Percentiles rank a stretch among this genome's conserved stretches.
phyloP scores from a whole-genome alignment of 495 filamentous ascomycete genomes.

The Aspergillus coremiiformis region DNA sequence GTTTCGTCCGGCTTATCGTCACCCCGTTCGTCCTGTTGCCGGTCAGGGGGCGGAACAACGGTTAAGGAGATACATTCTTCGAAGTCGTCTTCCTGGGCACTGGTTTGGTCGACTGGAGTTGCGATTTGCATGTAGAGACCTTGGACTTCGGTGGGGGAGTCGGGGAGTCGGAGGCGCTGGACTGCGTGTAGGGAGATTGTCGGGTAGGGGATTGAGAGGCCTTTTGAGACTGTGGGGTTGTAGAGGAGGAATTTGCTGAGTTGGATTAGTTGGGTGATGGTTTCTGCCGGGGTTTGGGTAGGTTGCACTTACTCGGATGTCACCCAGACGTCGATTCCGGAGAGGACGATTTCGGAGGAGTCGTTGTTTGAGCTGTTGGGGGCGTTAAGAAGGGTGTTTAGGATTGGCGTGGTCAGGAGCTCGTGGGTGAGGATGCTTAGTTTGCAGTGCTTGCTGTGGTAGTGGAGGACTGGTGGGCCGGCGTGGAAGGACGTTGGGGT shows the following conservation, averaged over 20 bases:
- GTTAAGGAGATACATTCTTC: slow-evolving; percentile 67
- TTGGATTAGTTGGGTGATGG: not conserved
- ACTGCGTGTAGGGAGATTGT: slow-evolving; percentile 83
- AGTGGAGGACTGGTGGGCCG: slow-evolving; percentile 73
- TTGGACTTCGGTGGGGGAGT: slow-evolving; percentile 37
- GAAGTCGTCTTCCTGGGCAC: slow-evolving; percentile 52
- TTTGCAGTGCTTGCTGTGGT: slow-evolving; percentile 56
- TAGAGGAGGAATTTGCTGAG: slow-evolving; percentile 67
- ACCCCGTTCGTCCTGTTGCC: slow-evolving; percentile 18
- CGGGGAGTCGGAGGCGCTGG: slow-evolving; percentile 49
- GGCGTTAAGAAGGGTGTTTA: slow-evolving; percentile 26
- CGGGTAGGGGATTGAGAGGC: slow-evolving; percentile 80
- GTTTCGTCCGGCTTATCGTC: slow-evolving; percentile 25
- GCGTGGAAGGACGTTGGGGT: slow-evolving; percentile 80
- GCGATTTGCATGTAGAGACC: slow-evolving; percentile 78
- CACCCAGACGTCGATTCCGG: slow-evolving; percentile 65
- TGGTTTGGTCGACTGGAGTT: slow-evolving; percentile 41
- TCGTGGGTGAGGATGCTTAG: slow-evolving; percentile 45
- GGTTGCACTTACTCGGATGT: slow-evolving; percentile 58
- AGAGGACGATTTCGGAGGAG: slow-evolving; percentile 34
- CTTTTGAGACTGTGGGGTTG: slow-evolving; percentile 49
- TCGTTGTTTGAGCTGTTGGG: slow-evolving; percentile 12
- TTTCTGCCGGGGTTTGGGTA: not conserved
- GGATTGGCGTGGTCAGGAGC: slow-evolving; percentile 23
- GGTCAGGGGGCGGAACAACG: slow-evolving; percentile 49